Evolutionary conservation across 2,329 filamentous ascomycete species (phyloP).

Genomic region (Fusarium foetens): DNA sequence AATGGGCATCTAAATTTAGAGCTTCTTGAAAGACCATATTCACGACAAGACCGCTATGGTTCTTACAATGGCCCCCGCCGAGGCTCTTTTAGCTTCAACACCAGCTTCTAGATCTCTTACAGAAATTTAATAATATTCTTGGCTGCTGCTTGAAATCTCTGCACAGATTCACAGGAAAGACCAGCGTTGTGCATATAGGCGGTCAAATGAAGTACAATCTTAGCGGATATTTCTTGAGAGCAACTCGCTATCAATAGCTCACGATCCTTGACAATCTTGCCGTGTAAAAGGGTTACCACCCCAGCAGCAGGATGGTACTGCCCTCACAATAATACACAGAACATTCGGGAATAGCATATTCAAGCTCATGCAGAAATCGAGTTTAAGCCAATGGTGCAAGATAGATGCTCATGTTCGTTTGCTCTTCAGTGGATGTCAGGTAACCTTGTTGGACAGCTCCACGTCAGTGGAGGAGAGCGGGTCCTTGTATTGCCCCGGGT

Average conservation of each 20-base stretch:
- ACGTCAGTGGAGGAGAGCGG: neutral
- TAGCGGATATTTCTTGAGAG: neutral
- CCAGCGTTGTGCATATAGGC: neutral
- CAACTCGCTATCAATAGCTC: neutral
- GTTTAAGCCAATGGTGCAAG: neutral
- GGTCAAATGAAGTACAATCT: neutral
- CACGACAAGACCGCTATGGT: neutral
- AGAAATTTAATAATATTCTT: no score
- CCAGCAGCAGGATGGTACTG: neutral
- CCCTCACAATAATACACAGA: neutral
- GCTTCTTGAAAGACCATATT: neutral
- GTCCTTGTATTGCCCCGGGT: neutral
- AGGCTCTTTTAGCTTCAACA: neutral
- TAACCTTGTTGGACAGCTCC: conserved; percentile 20
- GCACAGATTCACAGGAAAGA: neutral
- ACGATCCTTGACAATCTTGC: neutral
- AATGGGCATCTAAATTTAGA: neutral
- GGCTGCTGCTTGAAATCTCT: neutral
- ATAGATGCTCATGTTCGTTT: neutral
- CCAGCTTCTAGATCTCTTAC: neutral
- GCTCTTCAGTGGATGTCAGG: conserved; percentile 3
- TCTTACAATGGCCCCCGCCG: neutral
- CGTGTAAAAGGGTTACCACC: neutral
- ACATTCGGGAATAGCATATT: neutral
- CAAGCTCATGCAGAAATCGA: neutral